phyloP scores from a whole-genome alignment of 73 alveolate species.

The Effrenium voratum region DNA sequence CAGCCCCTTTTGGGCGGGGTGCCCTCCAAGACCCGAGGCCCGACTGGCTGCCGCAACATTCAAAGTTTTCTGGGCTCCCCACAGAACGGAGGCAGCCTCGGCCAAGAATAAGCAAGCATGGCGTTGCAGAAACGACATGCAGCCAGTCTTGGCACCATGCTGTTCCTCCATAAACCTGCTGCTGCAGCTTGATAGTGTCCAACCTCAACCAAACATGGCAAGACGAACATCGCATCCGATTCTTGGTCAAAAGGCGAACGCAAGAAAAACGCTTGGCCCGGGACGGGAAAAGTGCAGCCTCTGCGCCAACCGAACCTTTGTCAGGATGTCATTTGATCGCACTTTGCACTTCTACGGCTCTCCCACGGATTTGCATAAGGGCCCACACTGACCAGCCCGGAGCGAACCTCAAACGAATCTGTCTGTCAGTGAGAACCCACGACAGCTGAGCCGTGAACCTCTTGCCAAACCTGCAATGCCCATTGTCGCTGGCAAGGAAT shows the following conservation, averaged over 20 bases:
- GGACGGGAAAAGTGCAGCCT: slow-evolving; percentile 83
- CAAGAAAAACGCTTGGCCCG: too few species aligned
- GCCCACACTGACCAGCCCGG: slow-evolving; percentile 61
- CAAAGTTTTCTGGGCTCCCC: neutral
- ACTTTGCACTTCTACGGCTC: neutral
- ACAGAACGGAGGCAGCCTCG: slow-evolving; percentile 64
- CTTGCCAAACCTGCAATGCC: slow-evolving; percentile 70
- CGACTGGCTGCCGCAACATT: too few species aligned
- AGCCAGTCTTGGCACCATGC: neutral
- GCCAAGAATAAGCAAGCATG: neutral
- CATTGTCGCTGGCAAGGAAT: neutral
- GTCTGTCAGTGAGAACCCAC: neutral
- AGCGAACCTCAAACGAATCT: slow-evolving; percentile 17
- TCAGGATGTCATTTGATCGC: neutral
- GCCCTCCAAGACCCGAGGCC: too few species aligned
- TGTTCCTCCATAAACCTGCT: slow-evolving; percentile 85
- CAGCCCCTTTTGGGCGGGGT: too few species aligned
- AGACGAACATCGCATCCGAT: too few species aligned
- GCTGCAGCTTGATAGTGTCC: slow-evolving; percentile 77
- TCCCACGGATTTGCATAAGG: neutral
- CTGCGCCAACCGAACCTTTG: slow-evolving; percentile 91
- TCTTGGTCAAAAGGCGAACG: too few species aligned
- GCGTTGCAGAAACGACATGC: neutral
- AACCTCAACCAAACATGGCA: slow-evolving; percentile 71
- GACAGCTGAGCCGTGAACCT: neutral